Evolutionary conservation across 805 yeast species (phyloP).

Genomic region (Scheffersomyces amazonensis): DNA sequence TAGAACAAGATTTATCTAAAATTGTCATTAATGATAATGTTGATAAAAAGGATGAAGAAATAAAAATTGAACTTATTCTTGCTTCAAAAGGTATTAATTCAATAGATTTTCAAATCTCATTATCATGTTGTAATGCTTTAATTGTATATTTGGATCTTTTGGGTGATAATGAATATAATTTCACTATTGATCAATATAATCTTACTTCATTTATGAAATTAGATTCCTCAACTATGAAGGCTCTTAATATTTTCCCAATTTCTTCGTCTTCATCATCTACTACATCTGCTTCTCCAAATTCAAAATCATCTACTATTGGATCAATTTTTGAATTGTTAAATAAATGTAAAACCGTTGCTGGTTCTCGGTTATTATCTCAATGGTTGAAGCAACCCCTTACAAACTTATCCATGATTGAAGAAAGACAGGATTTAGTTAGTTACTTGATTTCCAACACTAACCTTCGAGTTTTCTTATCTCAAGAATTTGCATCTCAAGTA

Average conservation of each 20-base stretch:
- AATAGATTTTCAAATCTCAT: constrained; percentile 47
- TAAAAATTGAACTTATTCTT: constrained; percentile 39
- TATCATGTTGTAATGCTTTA: constrained; percentile 66
- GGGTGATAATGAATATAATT: constrained; percentile 54
- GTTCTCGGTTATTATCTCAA: constrained; percentile 80
- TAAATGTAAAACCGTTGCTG: constrained; percentile 87
- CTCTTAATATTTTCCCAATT: constrained; percentile 78
- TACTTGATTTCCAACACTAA: constrained; percentile 67
- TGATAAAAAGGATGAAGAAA: constrained; percentile 25
- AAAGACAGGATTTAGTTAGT: constrained; percentile 76
- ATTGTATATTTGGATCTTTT: constrained; percentile 66
- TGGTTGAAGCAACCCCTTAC: constrained; percentile 97
- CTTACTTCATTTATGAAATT: constrained; percentile 82
- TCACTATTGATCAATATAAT: constrained; percentile 61
- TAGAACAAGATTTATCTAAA: constrained; percentile 75
- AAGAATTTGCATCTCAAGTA: constrained; percentile 62
- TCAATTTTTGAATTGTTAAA: constrained; percentile 83
- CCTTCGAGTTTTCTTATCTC: constrained; percentile 61
- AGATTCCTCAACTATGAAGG: constrained; percentile 86
- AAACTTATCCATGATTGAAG: constrained; percentile 51
- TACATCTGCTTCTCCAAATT: constrained; percentile 20
- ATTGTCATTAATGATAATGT: constrained; percentile 39
- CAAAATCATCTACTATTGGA: too few species aligned
- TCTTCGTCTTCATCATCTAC: constrained; percentile 16
- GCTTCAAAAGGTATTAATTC: constrained; percentile 52